These are phyloP conservation scores for Avena eriantha DNA, from an alignment of 176 grass and related monocot genomes.

Conservation along the genomic window DNA sequence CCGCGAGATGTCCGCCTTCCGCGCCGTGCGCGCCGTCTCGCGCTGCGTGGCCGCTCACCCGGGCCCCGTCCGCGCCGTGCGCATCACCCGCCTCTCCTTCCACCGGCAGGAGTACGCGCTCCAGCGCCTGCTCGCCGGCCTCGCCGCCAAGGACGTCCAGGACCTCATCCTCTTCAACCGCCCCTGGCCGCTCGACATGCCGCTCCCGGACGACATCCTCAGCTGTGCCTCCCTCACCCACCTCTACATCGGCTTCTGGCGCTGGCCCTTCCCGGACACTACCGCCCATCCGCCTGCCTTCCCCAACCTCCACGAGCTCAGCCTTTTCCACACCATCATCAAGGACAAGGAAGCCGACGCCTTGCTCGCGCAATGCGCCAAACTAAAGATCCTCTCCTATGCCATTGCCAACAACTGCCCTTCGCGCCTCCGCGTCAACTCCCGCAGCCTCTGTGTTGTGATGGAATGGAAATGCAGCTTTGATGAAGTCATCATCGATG, in stretches of 20 bases:
- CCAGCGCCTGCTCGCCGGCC: background rate
- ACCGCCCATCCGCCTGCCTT: background rate
- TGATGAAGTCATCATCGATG: constrained; percentile 22
- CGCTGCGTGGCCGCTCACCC: constrained; percentile 29
- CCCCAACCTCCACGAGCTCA: constrained; percentile 24
- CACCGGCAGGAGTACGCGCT: background rate
- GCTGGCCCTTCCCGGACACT: background rate
- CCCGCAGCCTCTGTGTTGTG: constrained; percentile 28
- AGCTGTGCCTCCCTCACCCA: constrained; percentile 5
- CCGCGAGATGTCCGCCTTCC: background rate
- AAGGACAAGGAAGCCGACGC: constrained; percentile 9
- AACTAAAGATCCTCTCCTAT: constrained; percentile 37
- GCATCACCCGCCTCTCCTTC: constrained; percentile 6
- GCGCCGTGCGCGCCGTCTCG: constrained; percentile 8
- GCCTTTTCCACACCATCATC: constrained; percentile 9
- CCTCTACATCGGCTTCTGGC: constrained; percentile 6
- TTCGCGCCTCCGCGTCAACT: background rate
- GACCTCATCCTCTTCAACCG: constrained; percentile 14
- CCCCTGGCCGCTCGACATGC: background rate
- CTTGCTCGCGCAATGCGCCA: constrained; percentile 16
- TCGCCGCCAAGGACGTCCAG: constrained; percentile 31
- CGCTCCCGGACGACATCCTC: constrained; percentile 20
- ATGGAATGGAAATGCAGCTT: constrained; percentile 22
- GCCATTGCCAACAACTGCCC: background rate
- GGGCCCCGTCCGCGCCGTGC: background rate